These are phyloP conservation scores for Sclerotiophoma versabilis DNA, from an alignment of 2,329 filamentous ascomycete genomes.

Conservation along the genomic window DNA sequence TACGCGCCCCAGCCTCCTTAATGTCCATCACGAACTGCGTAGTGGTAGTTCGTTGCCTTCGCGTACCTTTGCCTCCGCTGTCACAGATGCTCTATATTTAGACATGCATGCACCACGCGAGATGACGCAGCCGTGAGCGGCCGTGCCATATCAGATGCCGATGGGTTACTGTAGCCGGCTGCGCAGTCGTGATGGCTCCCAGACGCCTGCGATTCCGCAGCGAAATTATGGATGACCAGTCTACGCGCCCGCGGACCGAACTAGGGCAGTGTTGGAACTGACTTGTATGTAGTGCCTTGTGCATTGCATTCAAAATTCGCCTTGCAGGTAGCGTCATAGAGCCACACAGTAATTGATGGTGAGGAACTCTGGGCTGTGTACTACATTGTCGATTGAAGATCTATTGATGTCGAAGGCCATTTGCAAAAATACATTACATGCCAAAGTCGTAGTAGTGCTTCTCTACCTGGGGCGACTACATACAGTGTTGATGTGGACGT, in stretches of 20 bases:
- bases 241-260: not conserved
- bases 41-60: conserved; percentile 7
- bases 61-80: conserved; percentile 16
- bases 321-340: not conserved
- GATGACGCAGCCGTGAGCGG: conserved; percentile 13
- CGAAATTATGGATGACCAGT: conserved; percentile 2
- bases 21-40: conserved; percentile 2
- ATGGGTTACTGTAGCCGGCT: conserved; percentile 1
- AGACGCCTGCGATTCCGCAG: not conserved
- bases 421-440: conserved; percentile 10
- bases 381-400: not conserved
- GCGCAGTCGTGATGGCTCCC: not conserved
- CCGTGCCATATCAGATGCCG: conserved; percentile 7
- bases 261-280: not conserved
- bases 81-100: conserved; percentile 15
- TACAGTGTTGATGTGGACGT: not conserved
- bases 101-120: conserved; percentile 11
- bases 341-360: not conserved
- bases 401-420: not conserved
- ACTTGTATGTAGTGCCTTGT: not conserved
- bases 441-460: not conserved
- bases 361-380: not conserved
- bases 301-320: not conserved
- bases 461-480: not conserved
- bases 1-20: conserved; percentile 16